Conservation (phyloP, 148 eudicot genomes). For the Fagopyrum tataricum region DNA sequence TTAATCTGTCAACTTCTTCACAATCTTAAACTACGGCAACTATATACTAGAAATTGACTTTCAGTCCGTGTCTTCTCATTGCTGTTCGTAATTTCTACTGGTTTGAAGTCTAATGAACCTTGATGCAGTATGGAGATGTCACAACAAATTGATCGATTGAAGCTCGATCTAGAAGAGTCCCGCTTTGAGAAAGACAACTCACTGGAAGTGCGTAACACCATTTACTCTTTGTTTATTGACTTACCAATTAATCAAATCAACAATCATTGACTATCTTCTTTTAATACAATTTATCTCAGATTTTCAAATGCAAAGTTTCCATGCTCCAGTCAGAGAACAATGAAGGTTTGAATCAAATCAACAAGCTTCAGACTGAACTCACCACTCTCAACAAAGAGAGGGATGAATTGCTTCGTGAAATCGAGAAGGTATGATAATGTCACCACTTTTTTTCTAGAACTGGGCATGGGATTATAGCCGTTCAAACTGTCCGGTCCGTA, state of each 20-base stretch:
- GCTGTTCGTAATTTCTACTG: neutral
- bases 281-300: conserved; percentile 20
- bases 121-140: conserved; percentile 49
- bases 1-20: no score
- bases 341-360: conserved; percentile 39
- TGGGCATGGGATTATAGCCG: no score
- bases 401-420: conserved; percentile 26
- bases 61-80: neutral
- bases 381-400: conserved; percentile 38
- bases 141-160: conserved; percentile 49
- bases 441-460: no score
- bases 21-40: no score
- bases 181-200: conserved; percentile 31
- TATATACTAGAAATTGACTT: neutral
- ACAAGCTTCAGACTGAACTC: conserved; percentile 40
- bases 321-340: conserved; percentile 34
- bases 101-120: neutral
- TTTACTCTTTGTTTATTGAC: neutral
- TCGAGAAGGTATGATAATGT: conserved; percentile 17
- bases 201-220: conserved; percentile 36
- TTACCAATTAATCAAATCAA: neutral
- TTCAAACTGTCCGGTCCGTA: no score
- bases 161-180: conserved; percentile 35
- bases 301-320: conserved; percentile 27
- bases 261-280: neutral